Evolutionary conservation across 768 basidiomycete genomes (phyloP).

Genomic region (Russula virescens): DNA sequence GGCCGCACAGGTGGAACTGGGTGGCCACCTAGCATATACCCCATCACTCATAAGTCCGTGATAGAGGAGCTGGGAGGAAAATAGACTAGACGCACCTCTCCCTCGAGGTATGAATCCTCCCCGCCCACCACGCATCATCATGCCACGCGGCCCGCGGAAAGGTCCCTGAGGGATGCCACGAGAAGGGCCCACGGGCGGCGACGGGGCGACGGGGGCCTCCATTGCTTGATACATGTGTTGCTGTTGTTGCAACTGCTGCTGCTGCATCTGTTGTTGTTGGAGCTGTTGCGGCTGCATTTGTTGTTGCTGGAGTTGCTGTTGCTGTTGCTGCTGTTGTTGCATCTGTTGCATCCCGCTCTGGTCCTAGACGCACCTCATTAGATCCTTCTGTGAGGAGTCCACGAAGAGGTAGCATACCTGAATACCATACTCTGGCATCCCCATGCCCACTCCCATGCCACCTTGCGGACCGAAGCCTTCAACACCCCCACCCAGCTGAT

Average conservation of each 20-base stretch:
- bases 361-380: slow-evolving; percentile 10
- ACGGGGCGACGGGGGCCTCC: slow-evolving; percentile 48
- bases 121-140: slow-evolving; percentile 39
- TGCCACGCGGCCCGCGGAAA: slow-evolving; percentile 42
- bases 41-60: background rate
- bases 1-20: slow-evolving; percentile 62
- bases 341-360: slow-evolving; percentile 39
- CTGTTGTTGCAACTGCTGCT: slow-evolving; percentile 4
- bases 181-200: slow-evolving; percentile 33
- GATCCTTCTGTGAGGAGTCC: background rate
- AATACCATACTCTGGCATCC: slow-evolving; percentile 53
- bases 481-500: slow-evolving; percentile 23
- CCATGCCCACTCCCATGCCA: slow-evolving; percentile 26
- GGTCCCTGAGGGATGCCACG: slow-evolving; percentile 32
- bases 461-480: slow-evolving; percentile 18
- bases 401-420: slow-evolving; percentile 46
- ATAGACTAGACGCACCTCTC: slow-evolving; percentile 32
- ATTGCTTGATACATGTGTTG: slow-evolving; percentile 60
- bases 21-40: slow-evolving; percentile 7
- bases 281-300: slow-evolving; percentile 32
- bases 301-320: slow-evolving; percentile 49
- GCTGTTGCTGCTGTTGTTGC: slow-evolving; percentile 34
- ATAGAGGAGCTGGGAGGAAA: background rate
- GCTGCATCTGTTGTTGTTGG: slow-evolving; percentile 63
- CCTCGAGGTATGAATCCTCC: slow-evolving; percentile 39